Evolutionary conservation across 2,329 filamentous ascomycete genomes (phyloP).

Genomic region (Pleomassaria siparia): DNA sequence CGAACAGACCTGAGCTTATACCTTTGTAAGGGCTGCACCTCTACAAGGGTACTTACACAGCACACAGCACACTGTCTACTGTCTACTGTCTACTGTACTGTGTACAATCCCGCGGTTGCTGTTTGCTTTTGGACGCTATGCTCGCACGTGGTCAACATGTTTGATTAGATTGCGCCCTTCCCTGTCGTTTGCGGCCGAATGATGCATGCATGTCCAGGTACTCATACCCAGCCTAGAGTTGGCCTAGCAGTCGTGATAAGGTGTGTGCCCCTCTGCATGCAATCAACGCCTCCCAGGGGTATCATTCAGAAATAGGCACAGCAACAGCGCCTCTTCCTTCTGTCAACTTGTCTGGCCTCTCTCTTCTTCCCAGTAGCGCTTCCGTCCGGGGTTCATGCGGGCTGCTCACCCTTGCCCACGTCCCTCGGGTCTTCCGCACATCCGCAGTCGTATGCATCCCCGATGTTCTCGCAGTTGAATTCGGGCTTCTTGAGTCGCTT

Average conservation of each 20-base stretch:
- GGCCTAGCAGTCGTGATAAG: neutral
- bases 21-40: no score
- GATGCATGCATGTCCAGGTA: neutral
- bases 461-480: conserved; percentile 66
- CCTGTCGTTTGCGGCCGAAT: neutral
- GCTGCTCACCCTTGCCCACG: conserved; percentile 12
- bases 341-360: conserved; percentile 2
- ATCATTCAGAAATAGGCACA: conserved; percentile 1
- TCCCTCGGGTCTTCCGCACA: conserved; percentile 55
- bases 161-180: neutral
- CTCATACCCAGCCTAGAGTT: no score
- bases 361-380: conserved; percentile 10
- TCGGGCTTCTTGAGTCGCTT: conserved; percentile 60
- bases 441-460: conserved; percentile 68
- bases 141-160: neutral
- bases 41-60: no score
- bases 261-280: neutral
- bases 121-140: neutral
- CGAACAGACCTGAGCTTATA: neutral
- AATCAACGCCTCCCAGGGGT: neutral
- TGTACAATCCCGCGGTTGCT: neutral
- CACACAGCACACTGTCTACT: no score
- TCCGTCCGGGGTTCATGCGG: conserved; percentile 11
- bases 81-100: no score
- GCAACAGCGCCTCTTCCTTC: conserved; percentile 9